phyloP scores from a whole-genome alignment of 2,329 filamentous ascomycete genomes.

The Diaporthe caulivora region DNA sequence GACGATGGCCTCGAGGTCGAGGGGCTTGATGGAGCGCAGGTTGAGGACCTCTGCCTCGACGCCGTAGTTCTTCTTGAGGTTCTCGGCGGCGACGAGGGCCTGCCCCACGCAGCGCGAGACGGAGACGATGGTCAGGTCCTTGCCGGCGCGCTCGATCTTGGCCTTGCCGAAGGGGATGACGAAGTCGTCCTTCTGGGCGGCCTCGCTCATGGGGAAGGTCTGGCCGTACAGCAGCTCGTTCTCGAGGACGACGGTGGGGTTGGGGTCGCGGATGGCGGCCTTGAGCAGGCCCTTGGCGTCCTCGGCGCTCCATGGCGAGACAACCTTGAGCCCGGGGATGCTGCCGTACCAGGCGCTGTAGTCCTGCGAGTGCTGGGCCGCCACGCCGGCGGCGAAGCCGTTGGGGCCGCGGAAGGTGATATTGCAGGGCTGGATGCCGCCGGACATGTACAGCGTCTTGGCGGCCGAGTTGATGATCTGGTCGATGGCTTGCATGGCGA shows the following conservation, averaged over 20 bases:
- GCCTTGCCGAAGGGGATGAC: slow-evolving; percentile 98
- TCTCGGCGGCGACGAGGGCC: slow-evolving; percentile 87
- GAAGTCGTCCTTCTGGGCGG: slow-evolving; percentile 95
- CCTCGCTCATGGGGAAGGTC: slow-evolving; percentile 96
- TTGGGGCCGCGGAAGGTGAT: slow-evolving; percentile 99
- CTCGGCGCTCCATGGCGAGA: slow-evolving; percentile 95
- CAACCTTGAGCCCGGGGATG: slow-evolving; percentile 97
- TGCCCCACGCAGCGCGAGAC: slow-evolving; percentile 96
- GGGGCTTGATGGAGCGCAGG: slow-evolving; percentile 95
- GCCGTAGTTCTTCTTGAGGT: slow-evolving; percentile 95
- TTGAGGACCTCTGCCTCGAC: slow-evolving; percentile 98
- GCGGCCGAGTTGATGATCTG: slow-evolving; percentile 99
- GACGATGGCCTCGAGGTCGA: slow-evolving; percentile 94
- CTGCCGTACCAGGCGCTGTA: slow-evolving; percentile 99
- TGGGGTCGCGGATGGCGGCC: slow-evolving; percentile 97
- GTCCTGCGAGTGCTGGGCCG: slow-evolving; percentile 98
- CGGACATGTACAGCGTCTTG: slow-evolving; percentile 99
- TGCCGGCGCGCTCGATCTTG: slow-evolving; percentile 97
- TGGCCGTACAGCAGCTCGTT: slow-evolving; percentile 95
- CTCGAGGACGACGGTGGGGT: slow-evolving; percentile 92
- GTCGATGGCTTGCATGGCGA: slow-evolving; percentile 99
- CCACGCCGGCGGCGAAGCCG: slow-evolving; percentile 96
- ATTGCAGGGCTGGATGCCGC: slow-evolving; percentile 99
- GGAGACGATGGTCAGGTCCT: slow-evolving; percentile 95
- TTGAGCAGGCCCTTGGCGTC: slow-evolving; percentile 98